Evolutionary conservation across 73 alveolate genomes (phyloP).

Genomic region (Paramecium primaurelia): DNA sequence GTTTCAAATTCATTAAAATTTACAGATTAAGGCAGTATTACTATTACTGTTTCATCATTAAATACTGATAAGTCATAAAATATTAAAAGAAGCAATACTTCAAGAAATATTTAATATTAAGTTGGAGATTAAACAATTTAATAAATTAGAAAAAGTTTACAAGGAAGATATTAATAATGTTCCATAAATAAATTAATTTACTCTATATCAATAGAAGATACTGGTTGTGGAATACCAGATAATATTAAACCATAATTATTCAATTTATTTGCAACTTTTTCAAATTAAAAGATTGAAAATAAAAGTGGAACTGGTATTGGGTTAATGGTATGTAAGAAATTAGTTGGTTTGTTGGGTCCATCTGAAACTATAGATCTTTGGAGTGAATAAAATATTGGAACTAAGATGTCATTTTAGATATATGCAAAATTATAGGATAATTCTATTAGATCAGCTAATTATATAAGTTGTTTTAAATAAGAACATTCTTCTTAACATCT

Average conservation of each 20-base stretch:
- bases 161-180: not conserved
- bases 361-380: conserved; percentile 10
- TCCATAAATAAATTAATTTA: not conserved
- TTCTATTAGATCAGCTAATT: not conserved
- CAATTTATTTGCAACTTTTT: conserved; percentile 51
- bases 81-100: not conserved
- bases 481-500: not conserved
- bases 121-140: not conserved
- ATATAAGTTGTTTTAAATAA: not conserved
- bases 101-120: not conserved
- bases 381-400: conserved; percentile 23
- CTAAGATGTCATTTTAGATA: conserved; percentile 24
- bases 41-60: not conserved
- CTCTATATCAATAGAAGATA: conserved; percentile 21
- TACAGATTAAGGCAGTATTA: conserved; percentile 45
- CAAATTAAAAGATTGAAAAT: conserved; percentile 7
- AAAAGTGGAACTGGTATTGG: conserved; percentile 60
- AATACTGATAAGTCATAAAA: not conserved
- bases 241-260: conserved; percentile 20
- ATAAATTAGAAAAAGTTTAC: not conserved
- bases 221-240: conserved; percentile 57
- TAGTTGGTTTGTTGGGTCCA: conserved; percentile 47
- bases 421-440: not conserved
- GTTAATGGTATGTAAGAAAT: conserved; percentile 46
- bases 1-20: conserved; percentile 50